Conservation (phyloP, 2,329 filamentous ascomycete genomes). For the Teratosphaeria pseudoeucalypti region DNA sequence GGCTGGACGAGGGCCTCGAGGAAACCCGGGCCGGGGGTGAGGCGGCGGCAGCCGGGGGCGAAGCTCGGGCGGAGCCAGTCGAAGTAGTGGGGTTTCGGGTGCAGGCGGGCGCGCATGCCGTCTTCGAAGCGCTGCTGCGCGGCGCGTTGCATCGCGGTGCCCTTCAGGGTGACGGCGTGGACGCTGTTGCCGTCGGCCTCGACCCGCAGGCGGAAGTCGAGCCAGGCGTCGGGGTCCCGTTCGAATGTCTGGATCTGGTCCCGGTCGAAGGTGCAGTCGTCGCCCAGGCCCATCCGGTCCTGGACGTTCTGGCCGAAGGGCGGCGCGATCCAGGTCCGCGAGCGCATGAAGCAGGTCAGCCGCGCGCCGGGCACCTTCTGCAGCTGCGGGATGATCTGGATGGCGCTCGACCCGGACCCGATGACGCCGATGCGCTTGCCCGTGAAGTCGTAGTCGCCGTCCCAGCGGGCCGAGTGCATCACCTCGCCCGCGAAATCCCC, state of each 20-base stretch:
- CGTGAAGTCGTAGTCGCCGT: slow-evolving; percentile 20
- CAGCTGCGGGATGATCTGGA: slow-evolving; percentile 31
- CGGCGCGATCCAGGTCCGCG: slow-evolving; percentile 30
- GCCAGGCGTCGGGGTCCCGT: slow-evolving; percentile 33
- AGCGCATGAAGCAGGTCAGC: slow-evolving; percentile 28
- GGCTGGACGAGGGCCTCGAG: slow-evolving; percentile 38
- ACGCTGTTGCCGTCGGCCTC: slow-evolving; percentile 51
- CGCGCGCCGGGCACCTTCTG: slow-evolving; percentile 24
- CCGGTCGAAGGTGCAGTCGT: slow-evolving; percentile 16
- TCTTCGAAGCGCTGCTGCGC: slow-evolving; percentile 29
- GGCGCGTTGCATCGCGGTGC: slow-evolving; percentile 27
- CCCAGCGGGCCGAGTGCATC: slow-evolving; percentile 27
- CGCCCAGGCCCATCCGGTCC: slow-evolving; percentile 26
- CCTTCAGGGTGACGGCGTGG: slow-evolving; percentile 30
- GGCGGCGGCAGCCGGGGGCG: slow-evolving; percentile 36
- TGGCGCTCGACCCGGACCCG: slow-evolving; percentile 27
- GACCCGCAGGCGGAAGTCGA: slow-evolving; percentile 34
- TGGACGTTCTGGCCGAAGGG: slow-evolving; percentile 33
- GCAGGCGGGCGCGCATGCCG: slow-evolving; percentile 31
- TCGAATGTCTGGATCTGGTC: slow-evolving; percentile 21
- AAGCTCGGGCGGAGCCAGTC: slow-evolving; percentile 33
- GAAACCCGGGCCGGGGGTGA: slow-evolving; percentile 43
- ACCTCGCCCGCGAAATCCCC: slow-evolving; percentile 26
- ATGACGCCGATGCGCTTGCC: slow-evolving; percentile 24
- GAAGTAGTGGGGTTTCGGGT: slow-evolving; percentile 30